These are phyloP conservation scores for Xylariaceae sp. DNA, from an alignment of 2,329 filamentous ascomycete species.

Conservation along the genomic window DNA sequence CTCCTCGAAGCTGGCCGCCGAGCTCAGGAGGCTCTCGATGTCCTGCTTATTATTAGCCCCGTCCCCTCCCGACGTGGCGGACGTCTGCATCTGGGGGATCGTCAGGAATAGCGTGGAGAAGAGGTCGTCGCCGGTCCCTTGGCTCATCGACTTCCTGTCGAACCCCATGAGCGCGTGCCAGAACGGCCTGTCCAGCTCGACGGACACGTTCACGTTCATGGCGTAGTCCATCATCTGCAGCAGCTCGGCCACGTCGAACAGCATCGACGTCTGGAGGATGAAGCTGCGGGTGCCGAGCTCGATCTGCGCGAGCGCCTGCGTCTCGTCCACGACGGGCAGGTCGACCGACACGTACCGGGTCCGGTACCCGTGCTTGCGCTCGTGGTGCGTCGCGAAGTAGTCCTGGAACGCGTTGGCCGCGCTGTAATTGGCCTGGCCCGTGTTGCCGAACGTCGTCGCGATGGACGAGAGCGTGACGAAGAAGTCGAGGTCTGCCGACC, in stretches of 20 bases:
- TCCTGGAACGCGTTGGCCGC: conserved; percentile 19
- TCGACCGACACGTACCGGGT: conserved; percentile 13
- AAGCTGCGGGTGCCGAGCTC: conserved; percentile 8
- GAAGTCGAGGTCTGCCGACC: conserved; percentile 15
- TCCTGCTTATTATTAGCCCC: conserved; percentile 1
- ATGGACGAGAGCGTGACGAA: conserved; percentile 21
- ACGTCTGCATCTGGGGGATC: conserved; percentile 13
- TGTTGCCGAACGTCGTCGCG: conserved; percentile 7
- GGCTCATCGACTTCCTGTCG: background rate
- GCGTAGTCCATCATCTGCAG: conserved; percentile 15
- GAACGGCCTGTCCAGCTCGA: conserved; percentile 2
- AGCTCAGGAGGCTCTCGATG: conserved; percentile 10
- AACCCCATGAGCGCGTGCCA: conserved; percentile 16
- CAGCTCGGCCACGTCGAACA: conserved; percentile 9
- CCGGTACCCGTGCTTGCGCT: conserved; percentile 1
- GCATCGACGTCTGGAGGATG: conserved; percentile 4
- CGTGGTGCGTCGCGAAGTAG: conserved; percentile 12
- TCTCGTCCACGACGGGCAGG: conserved; percentile 11
- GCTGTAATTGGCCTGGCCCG: conserved; percentile 16
- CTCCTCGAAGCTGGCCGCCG: conserved; percentile 10
- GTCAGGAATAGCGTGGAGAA: conserved; percentile 3
- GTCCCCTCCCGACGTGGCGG: conserved; percentile 1
- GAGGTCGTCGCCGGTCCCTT: background rate
- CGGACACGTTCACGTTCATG: conserved; percentile 12
- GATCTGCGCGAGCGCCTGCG: background rate